Percentiles rank a stretch among this genome's conserved stretches.
phyloP scores from a whole-genome alignment of 495 filamentous ascomycete species.

The Clohesyomyces aquaticus region DNA sequence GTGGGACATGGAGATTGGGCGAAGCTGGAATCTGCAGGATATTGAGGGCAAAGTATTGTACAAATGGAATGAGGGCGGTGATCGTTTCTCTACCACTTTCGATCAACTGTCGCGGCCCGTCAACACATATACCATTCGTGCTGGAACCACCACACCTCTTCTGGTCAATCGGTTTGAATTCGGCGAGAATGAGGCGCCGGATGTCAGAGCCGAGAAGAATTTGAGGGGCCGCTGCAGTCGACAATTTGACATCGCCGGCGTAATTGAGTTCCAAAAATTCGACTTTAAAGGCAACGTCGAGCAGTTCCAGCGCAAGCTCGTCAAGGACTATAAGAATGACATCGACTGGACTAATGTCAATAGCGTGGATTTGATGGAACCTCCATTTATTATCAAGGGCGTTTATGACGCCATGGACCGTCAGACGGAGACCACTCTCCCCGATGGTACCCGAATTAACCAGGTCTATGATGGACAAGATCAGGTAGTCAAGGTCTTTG shows the following conservation, averaged over 20 bases:
- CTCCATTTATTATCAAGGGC: background rate
- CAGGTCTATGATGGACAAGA: background rate
- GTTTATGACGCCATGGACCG: background rate
- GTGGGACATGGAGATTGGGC: too few relatives aligned
- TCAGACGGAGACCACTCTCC: background rate
- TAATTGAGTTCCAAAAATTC: background rate
- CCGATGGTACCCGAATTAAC: background rate
- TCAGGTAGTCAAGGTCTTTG: background rate
- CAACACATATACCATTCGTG: too few relatives aligned
- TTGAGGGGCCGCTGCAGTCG: too few relatives aligned
- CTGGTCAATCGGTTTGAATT: too few relatives aligned
- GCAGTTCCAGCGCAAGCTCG: background rate
- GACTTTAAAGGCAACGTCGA: background rate
- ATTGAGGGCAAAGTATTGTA: too few relatives aligned
- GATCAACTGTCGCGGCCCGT: too few relatives aligned
- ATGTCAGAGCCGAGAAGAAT: background rate
- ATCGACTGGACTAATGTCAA: background rate
- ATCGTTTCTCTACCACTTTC: too few relatives aligned
- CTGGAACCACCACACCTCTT: too few relatives aligned
- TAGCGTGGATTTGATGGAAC: background rate
- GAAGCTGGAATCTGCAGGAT: too few relatives aligned
- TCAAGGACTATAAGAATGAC: background rate
- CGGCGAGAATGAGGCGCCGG: background rate
- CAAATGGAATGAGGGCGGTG: too few relatives aligned
- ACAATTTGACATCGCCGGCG: background rate